These are phyloP conservation scores for rapeseed (Brassica napus) DNA, from an alignment of 345 rosid genomes.

Conservation along the genomic window Da-Ae NC_063445.1:12139501-12140000, in stretches of 20 bases:
- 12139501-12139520: constrained; percentile 70
- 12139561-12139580: not conserved
- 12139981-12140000: constrained; percentile 39
- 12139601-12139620: constrained; percentile 59
- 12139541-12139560: constrained; percentile 65
- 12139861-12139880: not conserved
- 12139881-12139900: constrained; percentile 16
- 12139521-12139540: constrained; percentile 64
- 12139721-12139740: not conserved
- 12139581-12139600: not conserved
- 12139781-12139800: constrained; percentile 4
- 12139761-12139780: not conserved
- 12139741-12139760: not conserved
- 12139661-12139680: constrained; percentile 39
- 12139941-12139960: not conserved
- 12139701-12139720: no score
- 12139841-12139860: not conserved
- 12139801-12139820: not conserved
- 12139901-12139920: not conserved
- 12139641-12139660: constrained; percentile 67
- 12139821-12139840: not conserved
- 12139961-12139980: not conserved
- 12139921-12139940: not conserved
- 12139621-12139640: constrained; percentile 55
- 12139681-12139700: not conserved